Conservation (phyloP, 441 rosid species). For the Codiaeum variegatum region DNA sequence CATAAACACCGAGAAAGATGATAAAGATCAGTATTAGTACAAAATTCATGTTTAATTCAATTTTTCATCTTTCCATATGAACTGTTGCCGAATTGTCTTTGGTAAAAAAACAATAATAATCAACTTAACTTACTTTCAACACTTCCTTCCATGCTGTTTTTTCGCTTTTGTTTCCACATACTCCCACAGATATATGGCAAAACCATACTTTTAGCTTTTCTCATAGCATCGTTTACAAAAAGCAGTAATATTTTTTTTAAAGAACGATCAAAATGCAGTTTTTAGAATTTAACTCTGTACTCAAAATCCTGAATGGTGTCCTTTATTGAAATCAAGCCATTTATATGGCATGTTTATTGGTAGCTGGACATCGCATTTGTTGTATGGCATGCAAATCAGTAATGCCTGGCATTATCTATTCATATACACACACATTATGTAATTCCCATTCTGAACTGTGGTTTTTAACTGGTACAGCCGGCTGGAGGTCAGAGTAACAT, state of each 20-base stretch:
- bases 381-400: neutral
- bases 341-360: neutral
- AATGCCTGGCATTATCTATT: neutral
- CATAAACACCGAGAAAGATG: neutral
- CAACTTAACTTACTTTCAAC: neutral
- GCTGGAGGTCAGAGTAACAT: slow-evolving; percentile 92
- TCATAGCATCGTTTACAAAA: too few species aligned
- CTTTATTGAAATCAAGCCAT: neutral
- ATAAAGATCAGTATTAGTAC: neutral
- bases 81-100: neutral
- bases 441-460: neutral
- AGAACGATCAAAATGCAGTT: too few species aligned
- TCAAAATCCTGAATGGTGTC: too few species aligned
- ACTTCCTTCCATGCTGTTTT: neutral
- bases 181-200: too few species aligned
- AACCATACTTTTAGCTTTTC: too few species aligned
- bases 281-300: too few species aligned
- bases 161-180: neutral
- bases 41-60: neutral
- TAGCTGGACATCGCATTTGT: neutral
- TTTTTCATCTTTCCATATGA: neutral
- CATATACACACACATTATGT: neutral
- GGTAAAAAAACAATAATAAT: neutral
- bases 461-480: slow-evolving; percentile 39
- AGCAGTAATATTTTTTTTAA: too few species aligned